Percentiles rank a stretch among this genome's conserved stretches.
Evolutionary conservation across 2,329 filamentous ascomycete species (phyloP).

Genomic region (Rosellinia necatrix): DNA sequence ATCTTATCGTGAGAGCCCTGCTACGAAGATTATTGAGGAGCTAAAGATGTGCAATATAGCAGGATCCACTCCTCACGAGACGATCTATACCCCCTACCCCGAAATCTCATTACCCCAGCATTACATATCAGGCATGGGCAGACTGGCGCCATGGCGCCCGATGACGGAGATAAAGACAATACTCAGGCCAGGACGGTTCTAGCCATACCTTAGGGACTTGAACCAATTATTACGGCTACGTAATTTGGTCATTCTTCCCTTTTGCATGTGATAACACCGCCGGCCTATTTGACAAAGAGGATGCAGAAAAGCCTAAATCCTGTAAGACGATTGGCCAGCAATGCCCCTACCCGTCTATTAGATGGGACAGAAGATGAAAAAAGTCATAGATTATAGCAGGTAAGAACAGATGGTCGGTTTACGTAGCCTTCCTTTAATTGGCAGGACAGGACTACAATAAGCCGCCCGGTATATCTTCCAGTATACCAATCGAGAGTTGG

Average conservation of each 20-base stretch:
- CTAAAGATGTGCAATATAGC: too few relatives aligned
- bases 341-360: too few relatives aligned
- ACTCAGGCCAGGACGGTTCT: conserved; percentile 5
- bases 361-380: too few relatives aligned
- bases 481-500: background rate
- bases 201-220: background rate
- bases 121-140: conserved; percentile 7
- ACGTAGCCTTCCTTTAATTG: background rate
- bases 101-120: conserved; percentile 1
- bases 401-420: too few relatives aligned
- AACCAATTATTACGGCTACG: background rate
- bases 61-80: too few relatives aligned
- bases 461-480: background rate
- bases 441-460: background rate
- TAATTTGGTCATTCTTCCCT: background rate
- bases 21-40: background rate
- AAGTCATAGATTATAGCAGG: too few relatives aligned
- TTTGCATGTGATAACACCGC: too few relatives aligned
- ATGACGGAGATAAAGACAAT: conserved; percentile 39
- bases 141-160: conserved; percentile 27
- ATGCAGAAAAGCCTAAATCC: too few relatives aligned
- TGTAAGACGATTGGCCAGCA: too few relatives aligned
- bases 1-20: too few relatives aligned
- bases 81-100: background rate
- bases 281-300: too few relatives aligned